phyloP scores from a whole-genome alignment of 2,329 filamentous ascomycete genomes.

The Colletotrichum sp. region DNA sequence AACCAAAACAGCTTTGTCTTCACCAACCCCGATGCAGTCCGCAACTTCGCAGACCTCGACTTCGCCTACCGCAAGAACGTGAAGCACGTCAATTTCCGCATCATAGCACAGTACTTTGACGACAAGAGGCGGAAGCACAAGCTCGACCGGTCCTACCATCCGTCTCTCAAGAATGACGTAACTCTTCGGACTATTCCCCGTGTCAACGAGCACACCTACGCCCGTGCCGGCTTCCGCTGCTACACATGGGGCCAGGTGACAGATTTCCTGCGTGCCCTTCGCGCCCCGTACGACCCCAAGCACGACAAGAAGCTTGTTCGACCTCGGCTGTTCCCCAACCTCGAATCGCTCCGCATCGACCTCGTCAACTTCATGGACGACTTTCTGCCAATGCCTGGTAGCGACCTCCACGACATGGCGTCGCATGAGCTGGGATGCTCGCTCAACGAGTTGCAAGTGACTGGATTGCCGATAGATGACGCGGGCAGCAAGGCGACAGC shows the following conservation, averaged over 20 bases:
- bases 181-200: conserved; percentile 47
- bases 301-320: conserved; percentile 33
- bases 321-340: conserved; percentile 51
- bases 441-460: conserved; percentile 57
- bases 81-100: conserved; percentile 52
- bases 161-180: conserved; percentile 45
- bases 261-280: conserved; percentile 56
- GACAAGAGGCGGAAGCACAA: conserved; percentile 47
- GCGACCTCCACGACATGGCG: conserved; percentile 56
- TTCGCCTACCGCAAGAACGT: conserved; percentile 47
- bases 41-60: conserved; percentile 52
- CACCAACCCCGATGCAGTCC: conserved; percentile 55
- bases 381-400: conserved; percentile 48
- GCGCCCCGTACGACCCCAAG: conserved; percentile 54
- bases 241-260: conserved; percentile 60
- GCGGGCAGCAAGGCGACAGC: conserved; percentile 50
- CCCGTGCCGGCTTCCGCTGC: conserved; percentile 57
- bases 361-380: conserved; percentile 59
- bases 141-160: conserved; percentile 47
- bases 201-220: conserved; percentile 48
- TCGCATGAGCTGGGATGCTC: conserved; percentile 59
- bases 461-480: conserved; percentile 56
- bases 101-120: conserved; percentile 62
- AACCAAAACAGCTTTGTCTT: conserved; percentile 59
- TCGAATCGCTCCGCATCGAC: conserved; percentile 55